Evolutionary conservation across 2,329 filamentous ascomycete genomes (phyloP), one percentile per base, ranked within the genome.

Genomic region (Neoascochyta sp.): DNA sequence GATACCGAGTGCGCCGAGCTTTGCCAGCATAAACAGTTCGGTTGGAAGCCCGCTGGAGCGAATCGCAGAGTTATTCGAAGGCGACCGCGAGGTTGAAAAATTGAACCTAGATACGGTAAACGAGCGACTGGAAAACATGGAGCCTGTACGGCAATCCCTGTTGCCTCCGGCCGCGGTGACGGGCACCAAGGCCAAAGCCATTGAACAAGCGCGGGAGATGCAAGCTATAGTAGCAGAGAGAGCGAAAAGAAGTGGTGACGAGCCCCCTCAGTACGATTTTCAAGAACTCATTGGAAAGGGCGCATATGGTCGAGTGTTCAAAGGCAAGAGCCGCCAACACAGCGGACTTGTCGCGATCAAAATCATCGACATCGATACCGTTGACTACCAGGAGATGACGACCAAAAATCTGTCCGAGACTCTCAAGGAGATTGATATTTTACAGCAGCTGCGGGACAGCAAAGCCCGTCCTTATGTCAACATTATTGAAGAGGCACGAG

Each of bases 391-490:
- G 25, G 61, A 54, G 30, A 57, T 57, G 49, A 62, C 57, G 4
- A 60, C 53, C 16, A 60, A 64, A 35, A 63, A 68, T 22, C 60
- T 73, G 23, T 60, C 61, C 20, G 66, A 70, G 41, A 78, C 80
- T 29, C 70, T 76, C 32, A 75, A 77, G 39, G 78, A 82, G 52
- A 80, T 78, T 23, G 74, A 70, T 26, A 76, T 86, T 14, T 68
- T 93, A 27, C 79, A 85, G 50, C 70, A 84, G 35, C 70, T 93
- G 29, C 80, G 81, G 51, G 81, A 86, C 45, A 83, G 75, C 44
- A 81, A 80, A 26, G 85, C 85, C 11, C 75, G 76, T 45, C 90
- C 90, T 54, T 92, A 92, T 59, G 80, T 93, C 64, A 92, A 90
- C 57, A 75, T 81, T 47, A 82, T 90, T 29, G 80, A 89, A 47